Conservation (phyloP, 805 yeast genomes). For the Spathaspora passalidarum region DNA sequence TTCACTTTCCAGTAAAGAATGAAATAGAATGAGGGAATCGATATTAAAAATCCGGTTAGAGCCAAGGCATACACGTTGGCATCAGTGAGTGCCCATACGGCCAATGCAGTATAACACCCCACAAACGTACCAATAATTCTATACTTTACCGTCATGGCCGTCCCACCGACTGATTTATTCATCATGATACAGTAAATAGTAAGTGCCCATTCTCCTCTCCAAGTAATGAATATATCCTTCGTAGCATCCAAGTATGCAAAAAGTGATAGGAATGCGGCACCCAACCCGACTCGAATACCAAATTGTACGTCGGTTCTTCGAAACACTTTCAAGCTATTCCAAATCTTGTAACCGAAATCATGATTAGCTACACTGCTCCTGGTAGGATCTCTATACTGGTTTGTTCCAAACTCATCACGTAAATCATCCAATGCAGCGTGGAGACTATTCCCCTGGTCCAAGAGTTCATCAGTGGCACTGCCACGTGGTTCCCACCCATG, state of each 20-base stretch:
- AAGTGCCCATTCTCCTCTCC: constrained; percentile 84
- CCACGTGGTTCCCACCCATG: constrained; percentile 41
- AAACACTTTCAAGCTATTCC: constrained; percentile 52
- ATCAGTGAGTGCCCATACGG: constrained; percentile 56
- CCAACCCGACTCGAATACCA: constrained; percentile 76
- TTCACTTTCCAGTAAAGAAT: constrained; percentile 65
- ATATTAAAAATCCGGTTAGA: constrained; percentile 43
- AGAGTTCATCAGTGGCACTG: constrained; percentile 5
- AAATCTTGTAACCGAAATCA: constrained; percentile 26
- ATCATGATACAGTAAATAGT: constrained; percentile 81
- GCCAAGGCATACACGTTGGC: constrained; percentile 56
- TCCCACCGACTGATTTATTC: constrained; percentile 84
- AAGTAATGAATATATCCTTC: constrained; percentile 50
- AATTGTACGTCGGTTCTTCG: constrained; percentile 69
- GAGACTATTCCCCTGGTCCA: constrained; percentile 18
- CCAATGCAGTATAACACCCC: constrained; percentile 64
- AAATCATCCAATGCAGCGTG: constrained; percentile 32
- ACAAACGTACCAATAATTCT: constrained; percentile 69
- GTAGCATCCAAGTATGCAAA: constrained; percentile 66
- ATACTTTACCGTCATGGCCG: constrained; percentile 75
- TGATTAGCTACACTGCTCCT: background rate
- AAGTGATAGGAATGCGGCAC: constrained; percentile 61
- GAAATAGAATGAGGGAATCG: constrained; percentile 51
- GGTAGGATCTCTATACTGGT: background rate
- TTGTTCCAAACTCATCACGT: constrained; percentile 23